Base-by-base conservation (phyloP, 1,284 basidiomycete species). In the Inonotus obliquus region DNA sequence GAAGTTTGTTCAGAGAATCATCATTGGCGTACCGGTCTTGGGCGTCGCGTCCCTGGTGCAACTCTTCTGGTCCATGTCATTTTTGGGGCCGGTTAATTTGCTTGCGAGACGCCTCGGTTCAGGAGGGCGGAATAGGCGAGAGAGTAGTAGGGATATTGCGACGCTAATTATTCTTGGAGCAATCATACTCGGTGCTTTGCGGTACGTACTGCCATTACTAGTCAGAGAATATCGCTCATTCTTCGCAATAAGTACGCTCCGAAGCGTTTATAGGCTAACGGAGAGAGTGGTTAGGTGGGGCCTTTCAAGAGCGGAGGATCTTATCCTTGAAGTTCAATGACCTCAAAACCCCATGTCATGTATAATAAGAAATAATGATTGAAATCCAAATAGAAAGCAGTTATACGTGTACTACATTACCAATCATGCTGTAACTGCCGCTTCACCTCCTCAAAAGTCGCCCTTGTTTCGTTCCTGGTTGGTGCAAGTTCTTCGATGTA, bases 11-110 rank as follows among this genome's bases (percentile, higher is more conserved):
- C 82, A 80, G 39, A 82, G 89, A 27, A 87, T 92, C 69, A 66
- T 91, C 14, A 73, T 92, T 21, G 89, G 90, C 21, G 75, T 92
- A 13, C 90, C 90, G 25, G 79, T 91, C 54, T 80, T 92, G 10
- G 89, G 89, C 7, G 87, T 86, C 41, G 82, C 83, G n/a, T 91
- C 87, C 21, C 73, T 92, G 48, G 80, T 91, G 9, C 85, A 89
- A 55, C 82, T 89, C 79, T 71, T 91, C 7, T 69, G 87, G 35
- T 81, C 87, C 4, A 70, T 84, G 17, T 84, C 83, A 21, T 70
- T 87, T 60, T 74, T 87, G 57, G 81, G 78, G 0, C 86, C 87
- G 21, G 71, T 91, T 38, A 84, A 88, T 57, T 85, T 84, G 79
- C 67, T 90, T 57, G 83, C 85, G 38, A 80, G 86, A 19, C 84